These are phyloP conservation scores for Fusarium cyanostomum DNA, from an alignment of 2,329 filamentous ascomycete species.

Conservation along the genomic window DNA sequence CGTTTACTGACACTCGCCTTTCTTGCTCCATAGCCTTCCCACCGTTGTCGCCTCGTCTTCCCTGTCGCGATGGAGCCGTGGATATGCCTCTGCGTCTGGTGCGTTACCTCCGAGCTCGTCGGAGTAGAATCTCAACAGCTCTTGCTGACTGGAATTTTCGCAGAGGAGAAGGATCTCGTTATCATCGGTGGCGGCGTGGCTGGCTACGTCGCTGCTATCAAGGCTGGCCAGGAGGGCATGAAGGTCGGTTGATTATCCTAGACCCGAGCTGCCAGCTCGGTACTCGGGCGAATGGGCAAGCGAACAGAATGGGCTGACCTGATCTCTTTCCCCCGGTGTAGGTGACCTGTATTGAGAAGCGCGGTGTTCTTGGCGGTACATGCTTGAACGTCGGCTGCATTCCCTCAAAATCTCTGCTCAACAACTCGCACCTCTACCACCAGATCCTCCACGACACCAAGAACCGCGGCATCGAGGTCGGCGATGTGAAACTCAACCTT, in stretches of 20 bases:
- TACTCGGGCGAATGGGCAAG: constrained; percentile 13
- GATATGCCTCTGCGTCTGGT: constrained; percentile 68
- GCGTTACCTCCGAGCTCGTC: constrained; percentile 44
- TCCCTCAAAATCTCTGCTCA: constrained; percentile 98
- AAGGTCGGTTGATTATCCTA: constrained; percentile 68
- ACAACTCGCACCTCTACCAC: constrained; percentile 99
- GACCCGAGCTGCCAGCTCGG: background rate
- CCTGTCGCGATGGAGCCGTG: constrained; percentile 64
- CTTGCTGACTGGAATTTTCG: constrained; percentile 33
- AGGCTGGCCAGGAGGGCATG: constrained; percentile 95
- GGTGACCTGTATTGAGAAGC: constrained; percentile 99
- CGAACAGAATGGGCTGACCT: constrained; percentile 25
- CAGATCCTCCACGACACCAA: constrained; percentile 97
- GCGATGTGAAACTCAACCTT: constrained; percentile 96
- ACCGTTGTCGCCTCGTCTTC: constrained; percentile 56
- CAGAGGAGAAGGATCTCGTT: constrained; percentile 95
- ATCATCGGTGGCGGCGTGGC: constrained; percentile 98
- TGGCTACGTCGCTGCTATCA: constrained; percentile 98
- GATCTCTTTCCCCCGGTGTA: constrained; percentile 48
- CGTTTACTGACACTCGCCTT: constrained; percentile 34
- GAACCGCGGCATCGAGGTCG: constrained; percentile 95
- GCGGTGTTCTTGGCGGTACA: constrained; percentile 91
- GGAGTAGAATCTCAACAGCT: constrained; percentile 20
- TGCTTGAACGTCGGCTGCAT: constrained; percentile 99
- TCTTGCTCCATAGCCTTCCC: constrained; percentile 54